These are phyloP conservation scores for Trichoderma pleuroti DNA, from an alignment of 2,329 filamentous ascomycete genomes.

Conservation along the genomic window DNA sequence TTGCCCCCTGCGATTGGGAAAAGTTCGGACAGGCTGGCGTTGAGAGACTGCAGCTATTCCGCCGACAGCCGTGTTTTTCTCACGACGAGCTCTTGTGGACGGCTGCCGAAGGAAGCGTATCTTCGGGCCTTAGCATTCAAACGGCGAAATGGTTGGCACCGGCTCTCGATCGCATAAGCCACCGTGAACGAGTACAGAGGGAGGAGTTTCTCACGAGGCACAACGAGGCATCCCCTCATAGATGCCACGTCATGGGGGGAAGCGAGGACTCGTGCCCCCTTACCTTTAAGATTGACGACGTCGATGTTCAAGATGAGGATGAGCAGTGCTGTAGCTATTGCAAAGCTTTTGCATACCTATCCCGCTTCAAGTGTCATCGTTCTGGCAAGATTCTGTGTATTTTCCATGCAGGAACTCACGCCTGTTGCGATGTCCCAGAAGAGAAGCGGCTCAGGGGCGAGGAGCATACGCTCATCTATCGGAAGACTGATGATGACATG, in stretches of 20 bases:
- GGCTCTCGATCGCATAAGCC: slow-evolving; percentile 73
- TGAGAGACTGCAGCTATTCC: slow-evolving; percentile 78
- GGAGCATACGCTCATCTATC: slow-evolving; percentile 73
- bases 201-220: slow-evolving; percentile 66
- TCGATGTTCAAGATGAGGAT: slow-evolving; percentile 82
- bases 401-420: slow-evolving; percentile 71
- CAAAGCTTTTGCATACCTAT: slow-evolving; percentile 88
- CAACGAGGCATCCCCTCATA: slow-evolving; percentile 50
- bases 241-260: slow-evolving; percentile 45
- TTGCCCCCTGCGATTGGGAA: slow-evolving; percentile 93
- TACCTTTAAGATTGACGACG: slow-evolving; percentile 62
- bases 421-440: slow-evolving; percentile 72
- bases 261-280: slow-evolving; percentile 55
- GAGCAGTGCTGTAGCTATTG: slow-evolving; percentile 91
- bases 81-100: slow-evolving; percentile 94
- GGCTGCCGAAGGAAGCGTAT: slow-evolving; percentile 74
- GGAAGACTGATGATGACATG: slow-evolving; percentile 71
- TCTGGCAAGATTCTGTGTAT: slow-evolving; percentile 81
- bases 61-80: slow-evolving; percentile 92
- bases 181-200: slow-evolving; percentile 68
- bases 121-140: slow-evolving; percentile 65
- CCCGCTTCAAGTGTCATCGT: slow-evolving; percentile 80
- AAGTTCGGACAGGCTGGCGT: slow-evolving; percentile 85
- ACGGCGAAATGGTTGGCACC: slow-evolving; percentile 94
- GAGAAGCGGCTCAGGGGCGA: slow-evolving; percentile 64